Evolutionary conservation across 2,329 filamentous ascomycete genomes (phyloP).

Genomic region (Harringtonia lauricola): DNA sequence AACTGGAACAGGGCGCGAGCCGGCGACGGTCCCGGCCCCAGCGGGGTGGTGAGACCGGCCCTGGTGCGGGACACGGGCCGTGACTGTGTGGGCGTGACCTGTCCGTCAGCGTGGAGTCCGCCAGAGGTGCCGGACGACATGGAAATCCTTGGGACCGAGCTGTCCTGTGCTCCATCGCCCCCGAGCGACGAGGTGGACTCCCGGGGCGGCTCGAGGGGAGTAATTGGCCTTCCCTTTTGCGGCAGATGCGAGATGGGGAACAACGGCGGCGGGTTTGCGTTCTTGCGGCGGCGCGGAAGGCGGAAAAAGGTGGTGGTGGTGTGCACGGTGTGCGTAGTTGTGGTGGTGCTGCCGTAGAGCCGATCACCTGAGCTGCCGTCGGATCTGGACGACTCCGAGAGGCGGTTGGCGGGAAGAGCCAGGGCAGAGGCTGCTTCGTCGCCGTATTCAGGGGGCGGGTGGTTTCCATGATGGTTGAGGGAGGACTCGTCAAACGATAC

Average conservation of each 20-base stretch:
- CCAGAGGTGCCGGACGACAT: background rate
- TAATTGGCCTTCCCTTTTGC: constrained; percentile 9
- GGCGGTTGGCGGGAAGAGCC: constrained; percentile 50
- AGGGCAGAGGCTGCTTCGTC: constrained; percentile 47
- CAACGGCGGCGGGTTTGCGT: constrained; percentile 49
- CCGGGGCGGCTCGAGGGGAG: constrained; percentile 3
- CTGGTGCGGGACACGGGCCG: constrained; percentile 16
- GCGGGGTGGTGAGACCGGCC: constrained; percentile 17
- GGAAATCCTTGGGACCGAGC: background rate
- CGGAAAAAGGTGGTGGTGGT: constrained; percentile 69
- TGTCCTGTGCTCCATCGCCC: background rate
- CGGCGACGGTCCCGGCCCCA: constrained; percentile 20
- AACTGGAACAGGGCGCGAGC: constrained; percentile 20
- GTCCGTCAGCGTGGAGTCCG: constrained; percentile 1
- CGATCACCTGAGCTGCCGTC: constrained; percentile 69
- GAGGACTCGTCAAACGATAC: constrained; percentile 53
- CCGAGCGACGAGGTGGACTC: constrained; percentile 5
- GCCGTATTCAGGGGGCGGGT: constrained; percentile 37
- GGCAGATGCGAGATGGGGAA: constrained; percentile 84
- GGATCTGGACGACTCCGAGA: constrained; percentile 83
- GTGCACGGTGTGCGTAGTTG: constrained; percentile 51
- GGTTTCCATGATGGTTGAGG: constrained; percentile 14
- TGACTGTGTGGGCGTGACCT: constrained; percentile 20
- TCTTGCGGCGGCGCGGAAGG: constrained; percentile 56
- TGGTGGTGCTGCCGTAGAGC: constrained; percentile 45